Evolutionary conservation across 768 basidiomycete genomes (phyloP), one percentile per base, ranked within the genome.

Genomic region (Leccinum longicurvipes): DNA sequence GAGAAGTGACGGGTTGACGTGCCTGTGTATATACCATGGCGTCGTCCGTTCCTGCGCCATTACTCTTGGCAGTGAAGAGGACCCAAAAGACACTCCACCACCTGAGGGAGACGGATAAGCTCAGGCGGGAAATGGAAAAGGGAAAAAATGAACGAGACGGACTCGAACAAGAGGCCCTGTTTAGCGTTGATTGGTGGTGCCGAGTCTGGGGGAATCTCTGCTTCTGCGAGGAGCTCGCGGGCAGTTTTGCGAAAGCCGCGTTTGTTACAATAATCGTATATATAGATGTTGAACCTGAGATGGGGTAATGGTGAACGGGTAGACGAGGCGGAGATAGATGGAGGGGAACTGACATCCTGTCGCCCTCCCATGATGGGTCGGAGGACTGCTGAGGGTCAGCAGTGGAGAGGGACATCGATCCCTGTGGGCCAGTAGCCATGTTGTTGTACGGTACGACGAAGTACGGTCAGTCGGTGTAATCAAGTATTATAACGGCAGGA

Each of bases 31-130:
- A 91, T 32, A 85, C 56, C 67, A 89, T 60, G 23, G 86, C 89
- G 60, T 91, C 88, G 1, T 89, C 87, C n/a, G 83, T 67, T 19
- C 83, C 85, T 9, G 66, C 68, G 28, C 81, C 82, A 48, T 79
- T 86, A 59, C 85, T 88, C 72, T 91, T 91, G 46, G 89, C 88
- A 12, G 84, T 84, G 67, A 91, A 92, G 15, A 91, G 74, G 0
- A 90, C 85, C 90, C 90, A 92, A 64, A 92, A 92, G 23, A 92
- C 90, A 61, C 84, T 87, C 90, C 90, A 92, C 90, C 90, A 92
- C 68, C 89, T 91, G 61, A 28, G 53, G 34, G 41, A 25, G 23
- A 51, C 25, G 42, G 31, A 63, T 48, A 34, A 55, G 55, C 11
- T 31, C 6, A 10, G 21, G 9, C n/a, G 48, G 24, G 34, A 19